Percentiles rank a stretch among this genome's conserved stretches.
phyloP scores from a whole-genome alignment of 768 basidiomycete species.

The Antrodiella citrinella region DNA sequence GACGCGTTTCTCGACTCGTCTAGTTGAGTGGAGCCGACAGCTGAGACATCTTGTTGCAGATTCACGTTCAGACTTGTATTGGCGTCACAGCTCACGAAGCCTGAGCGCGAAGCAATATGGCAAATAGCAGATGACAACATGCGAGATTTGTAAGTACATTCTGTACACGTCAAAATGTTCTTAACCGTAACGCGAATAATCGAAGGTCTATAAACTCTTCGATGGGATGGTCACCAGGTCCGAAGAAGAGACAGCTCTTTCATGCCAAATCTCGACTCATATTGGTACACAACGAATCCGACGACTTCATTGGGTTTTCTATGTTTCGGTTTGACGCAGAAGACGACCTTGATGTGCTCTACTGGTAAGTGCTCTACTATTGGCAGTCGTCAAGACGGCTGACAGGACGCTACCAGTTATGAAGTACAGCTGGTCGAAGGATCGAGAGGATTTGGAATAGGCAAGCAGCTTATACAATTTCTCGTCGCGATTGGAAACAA shows the following conservation, averaged over 20 bases:
- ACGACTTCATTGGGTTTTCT: slow-evolving; percentile 31
- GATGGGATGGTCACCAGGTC: slow-evolving; percentile 55
- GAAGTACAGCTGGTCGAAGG: slow-evolving; percentile 56
- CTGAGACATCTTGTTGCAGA: slow-evolving; percentile 1
- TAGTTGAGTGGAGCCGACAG: neutral
- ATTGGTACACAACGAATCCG: slow-evolving; percentile 26
- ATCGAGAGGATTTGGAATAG: slow-evolving; percentile 47
- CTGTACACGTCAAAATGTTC: neutral
- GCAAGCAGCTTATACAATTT: slow-evolving; percentile 41
- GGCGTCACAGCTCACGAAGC: slow-evolving; percentile 26
- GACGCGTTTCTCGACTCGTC: neutral
- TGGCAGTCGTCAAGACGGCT: too few species aligned
- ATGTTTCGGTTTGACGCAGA: slow-evolving; percentile 76
- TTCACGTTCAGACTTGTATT: slow-evolving; percentile 9
- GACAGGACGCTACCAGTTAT: too few species aligned
- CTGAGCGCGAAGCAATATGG: slow-evolving; percentile 43
- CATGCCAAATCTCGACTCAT: slow-evolving; percentile 52
- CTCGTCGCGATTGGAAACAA: slow-evolving; percentile 41
- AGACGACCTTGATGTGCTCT: slow-evolving; percentile 48
- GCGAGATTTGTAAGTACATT: slow-evolving; percentile 28
- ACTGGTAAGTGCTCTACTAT: slow-evolving; percentile 48
- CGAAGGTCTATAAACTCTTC: slow-evolving; percentile 32
- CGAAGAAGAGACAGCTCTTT: slow-evolving; percentile 57
- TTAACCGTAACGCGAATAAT: too few species aligned
- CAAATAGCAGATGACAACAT: slow-evolving; percentile 48